These are phyloP conservation scores for Mrakiaceae sp. DNA, from an alignment of 1,284 basidiomycete species.

Conservation along the genomic window DNA sequence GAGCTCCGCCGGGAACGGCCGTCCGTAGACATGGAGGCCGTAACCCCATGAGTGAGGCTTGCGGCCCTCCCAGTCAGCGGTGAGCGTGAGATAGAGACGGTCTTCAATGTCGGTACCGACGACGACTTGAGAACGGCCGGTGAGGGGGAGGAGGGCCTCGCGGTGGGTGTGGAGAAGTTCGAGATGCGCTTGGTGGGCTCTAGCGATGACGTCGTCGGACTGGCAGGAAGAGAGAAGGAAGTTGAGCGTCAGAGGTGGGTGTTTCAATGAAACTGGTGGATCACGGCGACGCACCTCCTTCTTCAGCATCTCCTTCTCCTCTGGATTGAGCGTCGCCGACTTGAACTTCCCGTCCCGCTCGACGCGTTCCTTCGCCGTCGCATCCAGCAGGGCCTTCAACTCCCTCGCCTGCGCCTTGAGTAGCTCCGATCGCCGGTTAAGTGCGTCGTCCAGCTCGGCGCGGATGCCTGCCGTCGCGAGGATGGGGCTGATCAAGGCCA, in stretches of 20 bases:
- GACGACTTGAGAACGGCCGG: not conserved
- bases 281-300: not conserved
- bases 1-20: too few species aligned
- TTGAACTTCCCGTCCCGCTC: not conserved
- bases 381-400: not conserved
- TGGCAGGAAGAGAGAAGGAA: not conserved
- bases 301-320: not conserved
- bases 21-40: conserved; percentile 1
- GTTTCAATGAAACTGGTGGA: not conserved
- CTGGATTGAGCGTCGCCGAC: not conserved
- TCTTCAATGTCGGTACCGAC: conserved; percentile 1
- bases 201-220: not conserved
- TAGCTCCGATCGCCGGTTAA: not conserved
- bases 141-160: not conserved
- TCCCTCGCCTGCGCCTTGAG: conserved; percentile 2
- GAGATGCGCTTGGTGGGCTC: not conserved
- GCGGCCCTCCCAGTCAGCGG: conserved; percentile 1
- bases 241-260: not conserved
- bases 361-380: not conserved
- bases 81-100: not conserved
- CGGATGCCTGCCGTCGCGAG: not conserved
- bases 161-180: not conserved
- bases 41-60: not conserved
- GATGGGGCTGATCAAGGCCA: not conserved
- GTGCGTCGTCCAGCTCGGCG: not conserved